Evolutionary conservation across 176 grass and related monocot genomes (phyloP).

Genomic region (Bothriochloa decipiens): DNA sequence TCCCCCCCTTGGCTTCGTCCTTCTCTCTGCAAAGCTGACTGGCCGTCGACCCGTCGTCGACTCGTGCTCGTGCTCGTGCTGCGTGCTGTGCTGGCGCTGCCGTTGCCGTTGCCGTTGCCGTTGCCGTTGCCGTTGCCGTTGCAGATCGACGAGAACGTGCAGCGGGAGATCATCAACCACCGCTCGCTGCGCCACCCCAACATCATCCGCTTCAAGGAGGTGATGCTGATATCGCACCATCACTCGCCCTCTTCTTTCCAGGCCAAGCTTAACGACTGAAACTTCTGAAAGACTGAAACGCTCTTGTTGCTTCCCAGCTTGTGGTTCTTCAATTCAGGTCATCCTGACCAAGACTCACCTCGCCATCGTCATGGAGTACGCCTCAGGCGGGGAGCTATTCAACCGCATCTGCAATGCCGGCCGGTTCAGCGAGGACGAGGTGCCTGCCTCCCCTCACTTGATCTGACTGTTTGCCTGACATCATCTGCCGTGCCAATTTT

Average conservation of each 20-base stretch:
- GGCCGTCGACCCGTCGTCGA: too few species aligned
- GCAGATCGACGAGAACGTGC: slow-evolving; percentile 98
- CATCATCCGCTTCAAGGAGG: slow-evolving; percentile 97
- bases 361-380: slow-evolving; percentile 85
- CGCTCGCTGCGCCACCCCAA: slow-evolving; percentile 87
- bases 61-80: too few species aligned
- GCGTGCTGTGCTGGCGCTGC: too few species aligned
- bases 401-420: slow-evolving; percentile 75
- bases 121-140: neutral
- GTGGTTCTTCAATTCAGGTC: slow-evolving; percentile 32
- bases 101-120: neutral
- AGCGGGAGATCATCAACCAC: slow-evolving; percentile 97
- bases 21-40: neutral
- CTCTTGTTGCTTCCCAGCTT: neutral
- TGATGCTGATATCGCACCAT: neutral
- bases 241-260: neutral
- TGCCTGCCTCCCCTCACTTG: neutral
- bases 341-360: slow-evolving; percentile 82
- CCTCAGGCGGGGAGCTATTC: slow-evolving; percentile 78
- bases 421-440: slow-evolving; percentile 72
- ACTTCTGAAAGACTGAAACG: neutral
- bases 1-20: neutral
- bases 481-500: neutral
- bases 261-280: neutral
- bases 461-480: neutral